phyloP scores from a whole-genome alignment of 225 moss, liverwort and hornwort genomes.

The Rhytidiadelphus loreus region DNA sequence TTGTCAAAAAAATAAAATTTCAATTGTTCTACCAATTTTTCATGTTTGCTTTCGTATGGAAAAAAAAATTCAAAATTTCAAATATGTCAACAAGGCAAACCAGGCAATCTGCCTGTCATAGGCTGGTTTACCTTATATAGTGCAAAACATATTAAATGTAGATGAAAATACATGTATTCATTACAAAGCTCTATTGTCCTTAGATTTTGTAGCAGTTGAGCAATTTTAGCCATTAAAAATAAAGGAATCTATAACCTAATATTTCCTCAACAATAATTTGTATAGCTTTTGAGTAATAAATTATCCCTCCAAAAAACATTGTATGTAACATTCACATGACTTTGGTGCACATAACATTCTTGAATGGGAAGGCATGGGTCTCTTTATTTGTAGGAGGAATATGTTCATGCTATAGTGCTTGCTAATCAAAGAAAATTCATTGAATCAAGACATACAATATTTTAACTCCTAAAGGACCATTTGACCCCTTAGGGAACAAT shows the following conservation, averaged over 20 bases:
- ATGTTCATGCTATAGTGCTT: accelerated
- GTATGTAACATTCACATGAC: not conserved
- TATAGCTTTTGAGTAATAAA: not conserved
- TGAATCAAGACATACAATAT: not conserved
- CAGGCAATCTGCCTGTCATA: too few relatives aligned
- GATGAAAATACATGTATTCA: not conserved
- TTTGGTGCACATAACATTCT: not conserved
- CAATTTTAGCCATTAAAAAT: too few relatives aligned
- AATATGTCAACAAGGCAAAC: too few relatives aligned
- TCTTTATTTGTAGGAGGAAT: not conserved
- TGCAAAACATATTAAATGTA: not conserved
- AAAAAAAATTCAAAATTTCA: too few relatives aligned
- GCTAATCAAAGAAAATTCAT: not conserved
- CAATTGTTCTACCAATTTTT: too few relatives aligned
- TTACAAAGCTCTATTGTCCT: not conserved
- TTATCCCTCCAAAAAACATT: too few relatives aligned
- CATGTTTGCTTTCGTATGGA: too few relatives aligned
- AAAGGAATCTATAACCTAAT: not conserved
- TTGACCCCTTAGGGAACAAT: too few relatives aligned
- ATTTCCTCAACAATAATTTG: not conserved
- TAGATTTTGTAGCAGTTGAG: not conserved
- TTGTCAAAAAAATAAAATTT: too few relatives aligned
- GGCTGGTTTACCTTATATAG: too few relatives aligned
- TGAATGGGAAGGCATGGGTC: not conserved
- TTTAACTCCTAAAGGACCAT: too few relatives aligned